Evolutionary conservation across 495 filamentous ascomycete genomes (phyloP), one percentile per base, ranked within the genome.

Genomic region (Aspergillus mulundensis): DNA sequence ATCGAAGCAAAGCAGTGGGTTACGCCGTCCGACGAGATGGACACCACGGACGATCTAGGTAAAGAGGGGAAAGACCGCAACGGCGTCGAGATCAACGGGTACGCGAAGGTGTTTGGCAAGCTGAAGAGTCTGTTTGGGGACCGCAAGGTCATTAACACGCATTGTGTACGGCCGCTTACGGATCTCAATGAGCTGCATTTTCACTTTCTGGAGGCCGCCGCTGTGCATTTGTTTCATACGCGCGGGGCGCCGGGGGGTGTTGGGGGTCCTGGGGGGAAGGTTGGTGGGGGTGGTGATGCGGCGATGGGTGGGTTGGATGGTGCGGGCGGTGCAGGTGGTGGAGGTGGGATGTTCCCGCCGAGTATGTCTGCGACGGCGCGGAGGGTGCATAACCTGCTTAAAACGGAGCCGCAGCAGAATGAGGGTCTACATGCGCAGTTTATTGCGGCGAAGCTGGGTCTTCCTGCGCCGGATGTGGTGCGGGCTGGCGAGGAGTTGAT

Each of bases 1-100:
- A 84, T 96, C 53, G 94, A 98, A 77, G 91, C 90, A 39, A 97
- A 96, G 77, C 84, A 89, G 70, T 97, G 90, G 90, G 75, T 91
- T 19, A 90, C 96, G 73, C 67, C 78, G 7, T 74, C 77, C 53
- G 69, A 68, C 7, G 70, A 67, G 28, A 80, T 80, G 70, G 78
- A 81, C 47, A 76, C 65, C 25, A 54, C 42, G 1, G 52, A 60
- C 16, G 58, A 56, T 7, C 66, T 69, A 16, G 65, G 63, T 55
- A 73, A 73, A 36, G 62, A 59, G 19, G 43, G 39, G 21, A 49
- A 58, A 43, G 63, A 66, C 14, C 81, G 80, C 59, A 64, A 71
- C 28, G 81, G 82, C 66, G 66, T 83, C 36, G 68, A 76, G 53
- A 77, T 87, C 59, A 86, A 90, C 60, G 80, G 83, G 20, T 96